A percentile compares a stretch with the other conserved stretches of the same genome.
Evolutionary conservation across 306 rosid species (phyloP).

Genomic region (Dryas drummondii): DNA sequence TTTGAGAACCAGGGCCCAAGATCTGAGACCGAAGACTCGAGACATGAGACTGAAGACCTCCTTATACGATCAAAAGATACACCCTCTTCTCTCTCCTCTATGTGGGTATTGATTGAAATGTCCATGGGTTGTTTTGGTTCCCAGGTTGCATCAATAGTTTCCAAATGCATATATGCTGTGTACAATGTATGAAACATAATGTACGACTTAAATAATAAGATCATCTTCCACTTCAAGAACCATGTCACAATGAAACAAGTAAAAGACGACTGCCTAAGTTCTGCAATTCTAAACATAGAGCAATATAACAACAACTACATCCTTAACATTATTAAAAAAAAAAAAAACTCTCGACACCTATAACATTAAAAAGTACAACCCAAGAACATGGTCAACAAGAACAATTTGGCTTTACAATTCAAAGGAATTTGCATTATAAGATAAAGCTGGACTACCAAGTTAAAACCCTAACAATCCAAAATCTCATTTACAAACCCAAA

Average conservation of each 20-base stretch:
- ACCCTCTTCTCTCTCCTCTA: conserved; percentile 3
- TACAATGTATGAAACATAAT: neutral
- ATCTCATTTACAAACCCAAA: too few relatives aligned
- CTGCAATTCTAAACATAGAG: neutral
- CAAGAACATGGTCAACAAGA: too few relatives aligned
- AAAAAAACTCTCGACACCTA: neutral
- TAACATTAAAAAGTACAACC: neutral
- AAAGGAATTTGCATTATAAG: neutral
- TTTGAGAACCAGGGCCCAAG: too few relatives aligned
- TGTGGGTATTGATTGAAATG: neutral
- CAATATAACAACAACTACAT: neutral
- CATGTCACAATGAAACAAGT: neutral
- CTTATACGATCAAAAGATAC: too few relatives aligned
- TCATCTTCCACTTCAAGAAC: conserved; percentile 1
- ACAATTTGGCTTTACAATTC: too few relatives aligned
- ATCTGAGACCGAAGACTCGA: too few relatives aligned
- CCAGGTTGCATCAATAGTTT: conserved; percentile 11
- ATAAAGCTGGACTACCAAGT: too few relatives aligned
- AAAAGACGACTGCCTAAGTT: conserved; percentile 1
- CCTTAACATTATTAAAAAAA: neutral
- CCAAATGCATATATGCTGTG: neutral
- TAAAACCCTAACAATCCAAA: too few relatives aligned
- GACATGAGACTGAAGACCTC: too few relatives aligned
- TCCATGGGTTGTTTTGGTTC: neutral
- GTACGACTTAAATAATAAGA: neutral